Percentiles rank a stretch among this genome's conserved stretches.
Evolutionary conservation across 768 basidiomycete species (phyloP).

Genomic region (Panaeolus papilionaceus): DNA sequence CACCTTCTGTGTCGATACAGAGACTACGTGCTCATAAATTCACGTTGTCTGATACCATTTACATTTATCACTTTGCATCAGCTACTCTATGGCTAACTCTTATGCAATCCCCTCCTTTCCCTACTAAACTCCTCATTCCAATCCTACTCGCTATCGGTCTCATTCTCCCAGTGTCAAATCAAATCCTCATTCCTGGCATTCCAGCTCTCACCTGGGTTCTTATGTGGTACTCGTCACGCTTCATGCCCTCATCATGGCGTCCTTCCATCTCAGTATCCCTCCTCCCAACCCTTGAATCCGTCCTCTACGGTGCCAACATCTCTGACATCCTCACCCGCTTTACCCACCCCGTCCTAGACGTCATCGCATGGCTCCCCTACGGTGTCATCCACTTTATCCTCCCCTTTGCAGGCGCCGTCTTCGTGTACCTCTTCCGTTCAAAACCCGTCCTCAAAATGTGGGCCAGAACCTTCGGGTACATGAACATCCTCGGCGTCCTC

Average conservation of each 20-base stretch:
- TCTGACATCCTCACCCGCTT: constrained; percentile 95
- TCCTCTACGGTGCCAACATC: constrained; percentile 97
- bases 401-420: constrained; percentile 86
- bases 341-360: constrained; percentile 91
- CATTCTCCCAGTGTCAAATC: constrained; percentile 84
- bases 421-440: constrained; percentile 90
- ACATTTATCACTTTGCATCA: constrained; percentile 67
- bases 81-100: constrained; percentile 75
- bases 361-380: constrained; percentile 96
- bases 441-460: constrained; percentile 83
- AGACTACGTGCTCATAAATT: constrained; percentile 65
- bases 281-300: constrained; percentile 92
- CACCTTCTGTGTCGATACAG: constrained; percentile 67
- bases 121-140: constrained; percentile 80
- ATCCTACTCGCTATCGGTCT: constrained; percentile 70
- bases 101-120: constrained; percentile 74
- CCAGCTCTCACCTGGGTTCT: constrained; percentile 89
- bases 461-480: constrained; percentile 88
- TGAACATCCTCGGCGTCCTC: constrained; percentile 89
- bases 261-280: constrained; percentile 91
- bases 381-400: constrained; percentile 91
- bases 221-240: constrained; percentile 85
- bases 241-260: constrained; percentile 77
- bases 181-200: constrained; percentile 89
- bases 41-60: constrained; percentile 60